Evolutionary conservation across 306 rosid genomes (phyloP).

Genomic region (Potentilla sterilis): DNA sequence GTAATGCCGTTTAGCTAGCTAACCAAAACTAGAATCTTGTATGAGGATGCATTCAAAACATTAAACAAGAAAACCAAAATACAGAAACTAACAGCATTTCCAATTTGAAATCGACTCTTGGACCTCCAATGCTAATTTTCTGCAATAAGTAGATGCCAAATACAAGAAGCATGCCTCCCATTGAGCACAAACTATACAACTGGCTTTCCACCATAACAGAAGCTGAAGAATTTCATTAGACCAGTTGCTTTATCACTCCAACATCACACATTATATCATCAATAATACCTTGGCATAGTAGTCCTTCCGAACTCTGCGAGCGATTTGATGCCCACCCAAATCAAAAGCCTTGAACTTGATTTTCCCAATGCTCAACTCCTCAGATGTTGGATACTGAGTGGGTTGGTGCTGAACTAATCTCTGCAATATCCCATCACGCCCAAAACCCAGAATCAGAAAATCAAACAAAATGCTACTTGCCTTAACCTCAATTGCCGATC

Average conservation of each 20-base stretch:
- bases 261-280: not conserved
- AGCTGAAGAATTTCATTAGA: not conserved
- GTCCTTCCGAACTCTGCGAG: slow-evolving; percentile 86
- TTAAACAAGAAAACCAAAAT: not conserved
- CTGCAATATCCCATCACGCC: slow-evolving; percentile 42
- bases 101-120: not conserved
- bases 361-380: slow-evolving; percentile 79
- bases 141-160: not conserved
- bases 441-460: not conserved
- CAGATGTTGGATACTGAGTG: slow-evolving; percentile 78
- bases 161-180: not conserved
- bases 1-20: not conserved
- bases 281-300: slow-evolving; percentile 70
- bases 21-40: not conserved
- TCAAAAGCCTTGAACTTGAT: slow-evolving; percentile 91
- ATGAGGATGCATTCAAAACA: not conserved
- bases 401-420: slow-evolving; percentile 86
- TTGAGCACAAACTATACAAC: not conserved
- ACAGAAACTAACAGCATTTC: too few relatives aligned
- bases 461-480: not conserved
- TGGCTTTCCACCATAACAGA: not conserved
- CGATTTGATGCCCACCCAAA: slow-evolving; percentile 79
- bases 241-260: not conserved
- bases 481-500: slow-evolving; percentile 1
- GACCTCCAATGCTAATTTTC: not conserved